Evolutionary conservation across 805 yeast species (phyloP).

Genomic region (Brettanomyces sp.): DNA sequence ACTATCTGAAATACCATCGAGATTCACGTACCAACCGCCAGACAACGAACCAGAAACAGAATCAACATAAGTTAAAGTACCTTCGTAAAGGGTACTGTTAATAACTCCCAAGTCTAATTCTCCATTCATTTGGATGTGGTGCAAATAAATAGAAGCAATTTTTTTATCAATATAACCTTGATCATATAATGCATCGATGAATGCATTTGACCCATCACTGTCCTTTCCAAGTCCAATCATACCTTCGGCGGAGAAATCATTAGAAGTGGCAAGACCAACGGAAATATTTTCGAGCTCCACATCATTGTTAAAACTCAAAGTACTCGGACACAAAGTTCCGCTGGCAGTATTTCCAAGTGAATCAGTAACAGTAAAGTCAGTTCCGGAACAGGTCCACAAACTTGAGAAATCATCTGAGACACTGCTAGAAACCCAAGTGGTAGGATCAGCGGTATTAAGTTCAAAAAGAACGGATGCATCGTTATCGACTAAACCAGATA

Average conservation of each 20-base stretch:
- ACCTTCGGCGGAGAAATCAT: not conserved
- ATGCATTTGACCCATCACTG: conserved; percentile 5
- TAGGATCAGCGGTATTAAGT: not conserved
- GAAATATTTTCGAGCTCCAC: conserved; percentile 1
- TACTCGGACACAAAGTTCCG: conserved; percentile 1
- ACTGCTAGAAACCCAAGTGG: not conserved
- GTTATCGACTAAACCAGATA: not conserved
- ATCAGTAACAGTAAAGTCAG: not conserved
- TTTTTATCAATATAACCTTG: conserved; percentile 20
- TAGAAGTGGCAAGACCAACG: conserved; percentile 1
- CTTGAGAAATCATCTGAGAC: not conserved
- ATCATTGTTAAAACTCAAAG: not conserved
- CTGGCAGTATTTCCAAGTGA: not conserved
- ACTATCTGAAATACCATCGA: conserved; percentile 8
- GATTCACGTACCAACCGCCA: conserved; percentile 12
- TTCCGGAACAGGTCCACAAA: not conserved
- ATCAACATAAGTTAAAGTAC: conserved; percentile 12
- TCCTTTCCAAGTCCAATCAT: conserved; percentile 1
- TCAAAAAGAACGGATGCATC: not conserved
- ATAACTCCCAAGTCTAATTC: conserved; percentile 24
- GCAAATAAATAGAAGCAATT: conserved; percentile 22
- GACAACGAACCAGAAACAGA: conserved; percentile 3
- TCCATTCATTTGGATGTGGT: conserved; percentile 17
- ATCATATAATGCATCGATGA: conserved; percentile 16
- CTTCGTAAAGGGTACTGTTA: conserved; percentile 21